Evolutionary conservation across 768 basidiomycete species (phyloP).

Genomic region (Hygrocybe punicea): DNA sequence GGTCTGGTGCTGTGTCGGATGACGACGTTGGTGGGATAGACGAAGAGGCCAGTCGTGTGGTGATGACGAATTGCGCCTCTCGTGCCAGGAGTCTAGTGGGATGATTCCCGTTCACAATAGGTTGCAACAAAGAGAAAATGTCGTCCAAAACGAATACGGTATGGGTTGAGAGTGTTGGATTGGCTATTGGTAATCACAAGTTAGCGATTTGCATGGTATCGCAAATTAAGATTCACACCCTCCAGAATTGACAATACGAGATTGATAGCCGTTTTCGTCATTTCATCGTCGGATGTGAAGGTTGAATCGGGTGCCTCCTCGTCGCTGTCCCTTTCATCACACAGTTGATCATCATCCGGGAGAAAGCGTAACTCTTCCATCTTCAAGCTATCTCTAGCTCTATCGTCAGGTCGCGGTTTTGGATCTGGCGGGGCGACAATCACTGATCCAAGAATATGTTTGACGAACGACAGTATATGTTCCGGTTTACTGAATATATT

Average conservation of each 20-base stretch:
- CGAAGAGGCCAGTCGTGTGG: slow-evolving; percentile 67
- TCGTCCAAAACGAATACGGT: slow-evolving; percentile 64
- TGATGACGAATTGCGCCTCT: slow-evolving; percentile 82
- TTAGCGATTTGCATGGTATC: slow-evolving; percentile 1
- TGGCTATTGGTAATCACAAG: slow-evolving; percentile 33
- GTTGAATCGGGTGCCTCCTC: slow-evolving; percentile 44
- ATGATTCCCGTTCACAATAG: slow-evolving; percentile 44
- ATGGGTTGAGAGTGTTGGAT: slow-evolving; percentile 58
- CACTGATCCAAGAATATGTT: slow-evolving; percentile 62
- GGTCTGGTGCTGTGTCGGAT: slow-evolving; percentile 31
- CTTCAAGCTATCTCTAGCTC: not conserved
- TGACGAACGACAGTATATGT: slow-evolving; percentile 79
- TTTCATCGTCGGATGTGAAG: slow-evolving; percentile 52
- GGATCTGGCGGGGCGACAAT: slow-evolving; percentile 6
- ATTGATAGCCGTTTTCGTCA: slow-evolving; percentile 74
- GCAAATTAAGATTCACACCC: slow-evolving; percentile 46
- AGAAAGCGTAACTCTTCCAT: slow-evolving; percentile 35
- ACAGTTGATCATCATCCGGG: slow-evolving; percentile 36
- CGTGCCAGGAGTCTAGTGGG: slow-evolving; percentile 57
- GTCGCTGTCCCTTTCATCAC: slow-evolving; percentile 56
- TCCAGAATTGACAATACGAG: slow-evolving; percentile 82
- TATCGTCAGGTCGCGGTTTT: slow-evolving; percentile 29
- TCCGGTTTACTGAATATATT: slow-evolving; percentile 62
- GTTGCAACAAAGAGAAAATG: slow-evolving; percentile 65
- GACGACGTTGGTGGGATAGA: slow-evolving; percentile 47